Evolutionary conservation across 2,329 filamentous ascomycete species (phyloP).

Genomic region (Talaromyces sp.): DNA sequence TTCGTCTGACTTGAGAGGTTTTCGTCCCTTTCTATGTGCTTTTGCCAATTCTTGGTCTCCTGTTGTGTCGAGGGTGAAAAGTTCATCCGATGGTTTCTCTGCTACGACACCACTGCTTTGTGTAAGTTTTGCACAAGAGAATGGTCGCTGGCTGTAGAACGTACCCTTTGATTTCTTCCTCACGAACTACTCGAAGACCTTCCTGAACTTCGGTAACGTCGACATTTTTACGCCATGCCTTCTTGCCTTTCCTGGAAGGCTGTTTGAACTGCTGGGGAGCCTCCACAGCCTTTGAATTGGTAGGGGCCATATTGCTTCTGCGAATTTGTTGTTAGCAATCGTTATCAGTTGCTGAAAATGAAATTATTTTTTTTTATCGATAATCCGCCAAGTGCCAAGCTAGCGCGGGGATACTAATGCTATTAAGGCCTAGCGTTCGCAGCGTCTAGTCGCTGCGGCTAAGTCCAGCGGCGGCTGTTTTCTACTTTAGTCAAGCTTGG

Average conservation of each 20-base stretch:
- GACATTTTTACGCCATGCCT: constrained; percentile 98
- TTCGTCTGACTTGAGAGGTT: constrained; percentile 83
- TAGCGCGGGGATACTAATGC: constrained; percentile 11
- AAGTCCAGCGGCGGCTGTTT: constrained; percentile 8
- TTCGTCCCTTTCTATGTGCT: constrained; percentile 64
- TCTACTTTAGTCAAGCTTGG: constrained; percentile 7
- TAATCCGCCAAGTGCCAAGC: constrained; percentile 13
- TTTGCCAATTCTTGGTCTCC: constrained; percentile 67
- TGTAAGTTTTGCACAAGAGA: constrained; percentile 12
- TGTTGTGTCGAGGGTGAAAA: constrained; percentile 77
- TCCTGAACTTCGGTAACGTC: constrained; percentile 81
- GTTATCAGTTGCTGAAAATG: constrained; percentile 7
- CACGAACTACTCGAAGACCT: constrained; percentile 78
- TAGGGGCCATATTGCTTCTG: constrained; percentile 5
- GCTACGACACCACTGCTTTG: constrained; percentile 70
- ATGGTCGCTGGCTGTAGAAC: constrained; percentile 1
- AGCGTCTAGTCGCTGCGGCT: constrained; percentile 8
- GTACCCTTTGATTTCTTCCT: constrained; percentile 88
- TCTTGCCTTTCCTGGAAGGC: constrained; percentile 93
- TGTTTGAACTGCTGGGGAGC: constrained; percentile 81
- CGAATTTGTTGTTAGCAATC: not conserved
- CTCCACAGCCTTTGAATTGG: constrained; percentile 22
- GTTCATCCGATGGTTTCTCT: constrained; percentile 76
- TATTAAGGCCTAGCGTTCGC: not conserved
- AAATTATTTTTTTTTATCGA: constrained; percentile 19